Percentiles rank a stretch among this genome's conserved stretches.
phyloP scores from a whole-genome alignment of 805 yeast species.

The Sugiyamaella boreocaroliniensis region DNA sequence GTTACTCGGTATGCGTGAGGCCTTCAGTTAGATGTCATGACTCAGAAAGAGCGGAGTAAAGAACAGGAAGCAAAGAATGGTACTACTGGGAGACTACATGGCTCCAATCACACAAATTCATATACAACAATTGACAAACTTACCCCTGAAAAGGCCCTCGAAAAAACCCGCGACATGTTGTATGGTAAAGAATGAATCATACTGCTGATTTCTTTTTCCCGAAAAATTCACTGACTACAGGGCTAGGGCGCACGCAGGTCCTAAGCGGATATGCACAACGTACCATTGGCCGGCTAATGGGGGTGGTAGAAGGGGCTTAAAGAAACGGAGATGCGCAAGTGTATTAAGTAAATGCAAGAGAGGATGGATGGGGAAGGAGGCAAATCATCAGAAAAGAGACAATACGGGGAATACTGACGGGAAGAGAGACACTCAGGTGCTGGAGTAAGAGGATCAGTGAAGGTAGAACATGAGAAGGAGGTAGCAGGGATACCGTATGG shows the following conservation, averaged over 20 bases:
- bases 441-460: too few species aligned
- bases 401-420: too few species aligned
- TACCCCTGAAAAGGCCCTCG: background rate
- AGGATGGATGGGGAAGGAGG: too few species aligned
- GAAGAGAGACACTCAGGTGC: too few species aligned
- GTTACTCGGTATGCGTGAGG: slow-evolving; percentile 6
- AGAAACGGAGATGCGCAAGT: too few species aligned
- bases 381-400: too few species aligned
- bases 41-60: background rate
- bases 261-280: background rate
- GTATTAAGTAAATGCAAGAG: too few species aligned
- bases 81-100: background rate
- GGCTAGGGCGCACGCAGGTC: background rate
- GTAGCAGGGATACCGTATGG: too few species aligned
- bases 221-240: background rate
- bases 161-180: background rate
- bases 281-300: background rate
- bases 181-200: background rate
- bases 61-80: background rate
- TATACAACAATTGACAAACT: background rate
- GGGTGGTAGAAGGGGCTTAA: background rate
- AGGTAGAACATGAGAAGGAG: too few species aligned
- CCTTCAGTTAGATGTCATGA: background rate
- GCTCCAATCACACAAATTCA: background rate
- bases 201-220: background rate